A percentile compares a stretch with the other conserved stretches of the same genome.
Evolutionary conservation across 2,329 filamentous ascomycete genomes (phyloP).

Genomic region (Trichoderma citrinoviride): DNA sequence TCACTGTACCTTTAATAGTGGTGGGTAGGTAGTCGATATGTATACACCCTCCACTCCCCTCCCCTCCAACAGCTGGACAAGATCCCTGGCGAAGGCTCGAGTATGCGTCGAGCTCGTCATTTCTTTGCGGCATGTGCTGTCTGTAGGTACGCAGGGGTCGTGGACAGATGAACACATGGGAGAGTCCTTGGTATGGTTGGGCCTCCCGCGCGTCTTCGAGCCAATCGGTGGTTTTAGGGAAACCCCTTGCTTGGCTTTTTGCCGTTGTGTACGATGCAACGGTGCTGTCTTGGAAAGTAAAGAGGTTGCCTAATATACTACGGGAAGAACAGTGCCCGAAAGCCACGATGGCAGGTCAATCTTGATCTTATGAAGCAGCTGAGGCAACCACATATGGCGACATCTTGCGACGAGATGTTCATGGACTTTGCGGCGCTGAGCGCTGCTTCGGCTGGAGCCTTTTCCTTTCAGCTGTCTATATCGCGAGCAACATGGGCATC

Average conservation of each 20-base stretch:
- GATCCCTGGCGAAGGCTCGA: too few relatives aligned
- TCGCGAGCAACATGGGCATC: neutral
- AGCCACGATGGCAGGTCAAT: too few relatives aligned
- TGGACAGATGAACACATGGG: neutral
- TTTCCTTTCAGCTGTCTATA: neutral
- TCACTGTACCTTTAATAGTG: too few relatives aligned
- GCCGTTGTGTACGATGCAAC: neutral
- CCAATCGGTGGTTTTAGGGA: neutral
- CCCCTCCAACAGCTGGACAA: too few relatives aligned
- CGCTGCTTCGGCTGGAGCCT: neutral
- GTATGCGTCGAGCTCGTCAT: too few relatives aligned
- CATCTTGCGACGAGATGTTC: neutral
- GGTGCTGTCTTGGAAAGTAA: neutral
- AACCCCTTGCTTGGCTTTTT: neutral
- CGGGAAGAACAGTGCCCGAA: too few relatives aligned
- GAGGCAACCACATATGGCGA: neutral
- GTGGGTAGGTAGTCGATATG: too few relatives aligned
- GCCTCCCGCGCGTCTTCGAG: neutral
- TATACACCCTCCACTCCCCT: too few relatives aligned
- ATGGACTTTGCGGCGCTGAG: neutral
- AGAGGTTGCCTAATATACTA: conserved; percentile 2
- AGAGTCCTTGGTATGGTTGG: neutral
- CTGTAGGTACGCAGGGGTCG: neutral
- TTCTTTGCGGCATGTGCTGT: too few relatives aligned
- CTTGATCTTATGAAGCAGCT: neutral